phyloP scores from a whole-genome alignment of 2,329 filamentous ascomycete genomes.

The Pyrenochaeta sp. region DNA sequence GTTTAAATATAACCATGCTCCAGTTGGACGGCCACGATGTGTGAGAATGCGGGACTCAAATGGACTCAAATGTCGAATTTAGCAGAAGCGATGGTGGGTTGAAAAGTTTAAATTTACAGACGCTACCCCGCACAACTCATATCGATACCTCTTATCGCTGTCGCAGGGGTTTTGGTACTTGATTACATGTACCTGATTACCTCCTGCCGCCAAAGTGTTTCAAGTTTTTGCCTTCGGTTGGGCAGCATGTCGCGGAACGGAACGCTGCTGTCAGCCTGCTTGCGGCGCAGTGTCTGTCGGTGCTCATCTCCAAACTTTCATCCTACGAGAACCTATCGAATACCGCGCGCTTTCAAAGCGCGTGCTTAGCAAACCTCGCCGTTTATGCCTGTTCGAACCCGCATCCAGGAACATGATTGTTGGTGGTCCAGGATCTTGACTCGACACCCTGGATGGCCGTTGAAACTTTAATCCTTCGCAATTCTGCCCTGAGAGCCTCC shows the following conservation, averaged over 20 bases:
- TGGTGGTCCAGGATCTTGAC: constrained; percentile 13
- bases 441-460: constrained; percentile 26
- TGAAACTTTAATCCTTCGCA: constrained; percentile 24
- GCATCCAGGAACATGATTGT: constrained; percentile 10
- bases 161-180: constrained; percentile 12
- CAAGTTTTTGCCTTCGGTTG: constrained; percentile 14
- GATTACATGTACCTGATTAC: constrained; percentile 16
- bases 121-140: constrained; percentile 25
- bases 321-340: constrained; percentile 20
- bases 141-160: constrained; percentile 14
- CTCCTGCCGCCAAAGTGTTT: constrained; percentile 22
- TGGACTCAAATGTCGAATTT: constrained; percentile 8
- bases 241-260: constrained; percentile 14
- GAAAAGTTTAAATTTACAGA: constrained; percentile 12
- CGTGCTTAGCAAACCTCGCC: constrained; percentile 22
- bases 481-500: constrained; percentile 8
- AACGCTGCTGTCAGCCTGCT: constrained; percentile 19
- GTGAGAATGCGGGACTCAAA: constrained; percentile 2
- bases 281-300: constrained; percentile 15
- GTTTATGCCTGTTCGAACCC: constrained; percentile 6
- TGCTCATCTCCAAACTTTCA: constrained; percentile 11
- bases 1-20: constrained; percentile 13
- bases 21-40: constrained; percentile 6
- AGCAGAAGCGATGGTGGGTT: constrained; percentile 20
- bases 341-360: constrained; percentile 30